A percentile compares a stretch with the other conserved stretches of the same genome.
Evolutionary conservation across 306 rosid genomes (phyloP).

Genomic region (Pyrus bretschneideri): DNA sequence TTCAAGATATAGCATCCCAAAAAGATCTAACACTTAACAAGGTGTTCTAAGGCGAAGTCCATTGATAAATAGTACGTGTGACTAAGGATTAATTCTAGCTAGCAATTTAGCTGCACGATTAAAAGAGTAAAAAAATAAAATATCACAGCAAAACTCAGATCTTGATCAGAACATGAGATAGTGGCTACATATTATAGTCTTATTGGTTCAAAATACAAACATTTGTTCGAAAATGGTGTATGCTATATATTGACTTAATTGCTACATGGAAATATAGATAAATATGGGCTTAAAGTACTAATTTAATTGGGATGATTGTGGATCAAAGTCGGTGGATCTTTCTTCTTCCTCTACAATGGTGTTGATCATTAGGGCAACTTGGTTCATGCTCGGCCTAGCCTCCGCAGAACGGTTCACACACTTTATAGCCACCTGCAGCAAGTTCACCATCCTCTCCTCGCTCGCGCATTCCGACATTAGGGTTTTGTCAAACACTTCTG

Average conservation of each 20-base stretch:
- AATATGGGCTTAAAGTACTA: not conserved
- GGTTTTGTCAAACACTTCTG: conserved; percentile 65
- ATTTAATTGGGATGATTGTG: not conserved
- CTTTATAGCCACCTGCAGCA: conserved; percentile 77
- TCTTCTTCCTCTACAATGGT: conserved; percentile 73
- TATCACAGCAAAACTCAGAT: not conserved
- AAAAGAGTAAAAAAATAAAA: too few species aligned
- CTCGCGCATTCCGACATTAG: conserved; percentile 55
- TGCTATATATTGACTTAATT: not conserved
- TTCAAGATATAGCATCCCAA: too few species aligned
- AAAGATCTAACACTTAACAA: too few species aligned
- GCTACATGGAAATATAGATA: not conserved
- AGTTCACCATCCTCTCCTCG: conserved; percentile 72
- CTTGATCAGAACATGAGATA: not conserved
- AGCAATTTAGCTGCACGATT: not conserved
- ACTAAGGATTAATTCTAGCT: too few species aligned
- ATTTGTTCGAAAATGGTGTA: not conserved
- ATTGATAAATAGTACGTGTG: too few species aligned
- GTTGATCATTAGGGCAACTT: conserved; percentile 57
- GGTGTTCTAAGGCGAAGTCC: too few species aligned
- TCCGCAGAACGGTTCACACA: conserved; percentile 49
- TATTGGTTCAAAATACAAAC: not conserved
- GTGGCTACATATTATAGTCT: not conserved
- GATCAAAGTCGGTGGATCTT: conserved; percentile 36
- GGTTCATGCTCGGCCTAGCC: conserved; percentile 67